Percentiles rank a stretch among this genome's conserved stretches.
These are phyloP conservation scores for Paradendryphiella salina DNA, from an alignment of 2,329 filamentous ascomycete genomes.

Conservation along the genomic window DNA sequence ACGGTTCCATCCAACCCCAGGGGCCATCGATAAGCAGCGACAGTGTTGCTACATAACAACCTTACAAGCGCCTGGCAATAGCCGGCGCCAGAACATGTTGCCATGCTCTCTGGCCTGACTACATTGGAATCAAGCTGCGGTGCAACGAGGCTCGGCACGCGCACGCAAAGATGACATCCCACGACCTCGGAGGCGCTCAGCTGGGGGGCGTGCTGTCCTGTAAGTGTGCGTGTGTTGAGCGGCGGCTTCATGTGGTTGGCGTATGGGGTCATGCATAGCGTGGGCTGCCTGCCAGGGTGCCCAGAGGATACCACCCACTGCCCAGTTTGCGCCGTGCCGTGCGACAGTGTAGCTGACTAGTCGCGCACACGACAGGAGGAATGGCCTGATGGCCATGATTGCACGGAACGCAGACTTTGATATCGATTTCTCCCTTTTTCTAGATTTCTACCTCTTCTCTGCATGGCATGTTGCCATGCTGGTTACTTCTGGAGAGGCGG, in stretches of 20 bases:
- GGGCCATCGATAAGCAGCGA: constrained; percentile 1
- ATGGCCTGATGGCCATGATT: constrained; percentile 24
- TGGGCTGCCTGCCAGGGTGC: neutral
- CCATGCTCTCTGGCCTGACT: too few species aligned
- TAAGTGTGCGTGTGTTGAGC: neutral
- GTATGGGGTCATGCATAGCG: constrained; percentile 10
- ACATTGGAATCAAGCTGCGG: too few species aligned
- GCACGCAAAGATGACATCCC: too few species aligned
- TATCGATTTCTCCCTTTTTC: constrained; percentile 1
- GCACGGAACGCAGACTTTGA: neutral
- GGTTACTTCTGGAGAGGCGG: neutral
- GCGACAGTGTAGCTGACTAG: constrained; percentile 19
- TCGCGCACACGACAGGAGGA: constrained; percentile 18
- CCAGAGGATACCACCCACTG: constrained; percentile 4
- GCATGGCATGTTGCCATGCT: too few species aligned
- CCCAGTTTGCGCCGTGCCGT: constrained; percentile 14
- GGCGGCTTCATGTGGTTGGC: constrained; percentile 4
- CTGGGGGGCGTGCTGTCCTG: neutral
- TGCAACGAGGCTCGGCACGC: too few species aligned
- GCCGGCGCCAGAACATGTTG: too few species aligned
- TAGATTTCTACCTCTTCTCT: neutral
- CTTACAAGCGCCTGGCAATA: neutral
- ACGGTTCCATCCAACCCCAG: constrained; percentile 11
- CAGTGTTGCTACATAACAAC: constrained; percentile 2
- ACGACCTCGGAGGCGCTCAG: too few species aligned